Evolutionary conservation across 306 rosid species (phyloP), one percentile per base, ranked within the genome.

Genomic region (Vigna nakashimae): DNA sequence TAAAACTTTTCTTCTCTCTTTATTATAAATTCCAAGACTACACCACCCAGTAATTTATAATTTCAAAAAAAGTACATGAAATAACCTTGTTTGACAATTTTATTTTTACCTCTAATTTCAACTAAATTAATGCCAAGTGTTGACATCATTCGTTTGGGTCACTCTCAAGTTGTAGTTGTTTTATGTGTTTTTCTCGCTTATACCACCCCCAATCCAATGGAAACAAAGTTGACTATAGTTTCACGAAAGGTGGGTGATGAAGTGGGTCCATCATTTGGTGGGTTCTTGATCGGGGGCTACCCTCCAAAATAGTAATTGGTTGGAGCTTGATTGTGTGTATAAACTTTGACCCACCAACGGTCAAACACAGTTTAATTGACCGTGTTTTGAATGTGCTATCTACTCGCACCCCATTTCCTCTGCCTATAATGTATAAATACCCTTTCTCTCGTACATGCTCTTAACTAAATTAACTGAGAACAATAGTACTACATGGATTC

Each of bases 361-460:
- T 69, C 82, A 59, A 73, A 45, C 50, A 80, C 57, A 36, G 26
- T 9, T 11, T 22, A 20, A 64, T 80, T 81, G 87, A 89, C 90
- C 93, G 79, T 87, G 90, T 83, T 81, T 78, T 88, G 4, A 82
- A 55, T 69, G 40, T 60, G 68, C 24, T 45, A 45, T 2, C 7
- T 9, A 63, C 34, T 24, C 13, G 58, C 76, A 17, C 69, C 18
- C 57, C 63, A 32, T 24, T 66, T 48, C 42, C 36, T 14, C 38
- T 7, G 22, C 18, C 17, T 71, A 83, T 73, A 66, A 51, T 43
- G 38, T 5, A 45, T 10, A 71, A 51, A 18, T 17, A 24, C 63
- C 40, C 24, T 42, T 45, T 62, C 9, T 53, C 75, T 43, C 83
- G 20, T 5, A 11, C 3, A 9, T 26, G 62, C 75, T 51, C 82